A percentile compares a stretch with the other conserved stretches of the same genome.
phyloP scores from a whole-genome alignment of 2,329 filamentous ascomycete species.

The Diaporthe sp. region DNA sequence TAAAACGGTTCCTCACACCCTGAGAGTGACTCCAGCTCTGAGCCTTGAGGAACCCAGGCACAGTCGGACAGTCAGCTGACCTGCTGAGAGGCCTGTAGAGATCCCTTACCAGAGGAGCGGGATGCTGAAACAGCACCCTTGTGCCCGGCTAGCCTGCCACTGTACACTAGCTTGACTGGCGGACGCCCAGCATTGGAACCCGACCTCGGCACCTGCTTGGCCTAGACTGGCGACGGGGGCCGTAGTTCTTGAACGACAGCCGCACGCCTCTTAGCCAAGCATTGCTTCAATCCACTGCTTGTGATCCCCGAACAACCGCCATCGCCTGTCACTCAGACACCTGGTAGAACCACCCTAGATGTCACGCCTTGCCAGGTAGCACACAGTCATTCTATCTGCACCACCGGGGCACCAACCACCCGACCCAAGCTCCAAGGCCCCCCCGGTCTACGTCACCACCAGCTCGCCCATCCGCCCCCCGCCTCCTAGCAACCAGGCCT shows the following conservation, averaged over 20 bases:
- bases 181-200: neutral
- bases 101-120: neutral
- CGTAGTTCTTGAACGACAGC: neutral
- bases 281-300: neutral
- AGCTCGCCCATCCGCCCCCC: conserved; percentile 8
- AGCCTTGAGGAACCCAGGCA: neutral
- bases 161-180: neutral
- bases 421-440: neutral
- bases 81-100: neutral
- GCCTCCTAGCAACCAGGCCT: neutral
- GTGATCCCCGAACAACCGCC: neutral
- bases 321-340: neutral
- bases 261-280: neutral
- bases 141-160: neutral
- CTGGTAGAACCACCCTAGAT: neutral
- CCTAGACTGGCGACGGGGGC: neutral
- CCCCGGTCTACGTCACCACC: conserved; percentile 24
- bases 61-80: conserved; percentile 26
- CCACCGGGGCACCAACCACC: neutral
- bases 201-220: conserved; percentile 4
- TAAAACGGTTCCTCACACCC: neutral
- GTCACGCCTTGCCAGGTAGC: neutral
- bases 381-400: neutral
- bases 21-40: neutral
- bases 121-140: conserved; percentile 10